phyloP scores from a whole-genome alignment of 768 basidiomycete species.

The Gloeopeniophorella convolvens region DNA sequence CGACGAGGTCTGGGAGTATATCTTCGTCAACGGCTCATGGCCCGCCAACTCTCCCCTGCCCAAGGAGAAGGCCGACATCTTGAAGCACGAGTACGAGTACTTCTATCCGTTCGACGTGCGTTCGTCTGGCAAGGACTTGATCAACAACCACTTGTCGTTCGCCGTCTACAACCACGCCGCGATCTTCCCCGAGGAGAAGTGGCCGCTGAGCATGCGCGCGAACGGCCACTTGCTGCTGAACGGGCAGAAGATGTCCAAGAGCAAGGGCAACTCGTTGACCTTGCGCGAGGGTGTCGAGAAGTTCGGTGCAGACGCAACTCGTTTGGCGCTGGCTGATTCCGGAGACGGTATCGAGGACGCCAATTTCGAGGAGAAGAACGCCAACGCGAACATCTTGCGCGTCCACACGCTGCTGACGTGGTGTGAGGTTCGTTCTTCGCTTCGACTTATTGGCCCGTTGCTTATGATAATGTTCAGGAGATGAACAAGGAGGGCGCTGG shows the following conservation, averaged over 20 bases:
- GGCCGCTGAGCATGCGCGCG: conserved; percentile 87
- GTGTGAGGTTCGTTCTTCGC: conserved; percentile 66
- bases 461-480: conserved; percentile 46
- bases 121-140: conserved; percentile 95
- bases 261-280: conserved; percentile 92
- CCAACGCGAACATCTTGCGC: conserved; percentile 93
- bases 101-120: conserved; percentile 99
- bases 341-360: conserved; percentile 98
- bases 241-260: conserved; percentile 98
- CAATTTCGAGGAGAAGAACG: conserved; percentile 98
- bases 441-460: not conserved
- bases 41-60: conserved; percentile 60
- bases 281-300: conserved; percentile 83
- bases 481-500: conserved; percentile 64
- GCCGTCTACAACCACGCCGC: conserved; percentile 94
- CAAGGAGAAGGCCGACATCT: conserved; percentile 69
- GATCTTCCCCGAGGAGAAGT: conserved; percentile 81
- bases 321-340: conserved; percentile 89
- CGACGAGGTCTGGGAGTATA: conserved; percentile 95
- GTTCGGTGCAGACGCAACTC: conserved; percentile 94
- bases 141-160: conserved; percentile 94
- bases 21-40: conserved; percentile 75
- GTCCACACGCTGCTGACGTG: conserved; percentile 86
- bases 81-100: conserved; percentile 91
- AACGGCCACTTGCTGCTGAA: conserved; percentile 98